These are phyloP conservation scores for Populus hybrid DNA, from an alignment of 441 rosid species.

Conservation along the genomic window DNA sequence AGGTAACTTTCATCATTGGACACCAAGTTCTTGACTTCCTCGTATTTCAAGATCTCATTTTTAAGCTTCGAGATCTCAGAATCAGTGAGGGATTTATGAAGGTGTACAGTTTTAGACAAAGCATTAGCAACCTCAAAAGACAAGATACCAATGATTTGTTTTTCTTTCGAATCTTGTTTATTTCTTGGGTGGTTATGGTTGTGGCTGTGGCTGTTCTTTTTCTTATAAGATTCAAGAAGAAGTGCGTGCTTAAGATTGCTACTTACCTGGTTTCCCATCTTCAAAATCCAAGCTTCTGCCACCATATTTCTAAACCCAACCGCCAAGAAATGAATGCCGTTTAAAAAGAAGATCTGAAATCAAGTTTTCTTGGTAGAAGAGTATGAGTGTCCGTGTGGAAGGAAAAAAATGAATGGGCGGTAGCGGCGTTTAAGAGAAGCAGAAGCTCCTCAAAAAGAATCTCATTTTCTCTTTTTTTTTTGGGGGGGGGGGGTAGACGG, in stretches of 20 bases:
- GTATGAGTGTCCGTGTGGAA: not conserved
- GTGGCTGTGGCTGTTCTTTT: conserved; percentile 21
- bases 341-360: not conserved
- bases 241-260: conserved; percentile 80
- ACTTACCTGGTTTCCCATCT: conserved; percentile 94
- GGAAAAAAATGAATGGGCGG: not conserved
- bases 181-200: conserved; percentile 22
- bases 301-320: conserved; percentile 53
- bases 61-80: conserved; percentile 65
- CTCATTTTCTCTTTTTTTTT: not conserved
- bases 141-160: conserved; percentile 67
- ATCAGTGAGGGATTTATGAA: conserved; percentile 75
- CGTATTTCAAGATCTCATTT: conserved; percentile 57
- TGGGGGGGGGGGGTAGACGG: too few relatives aligned
- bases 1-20: conserved; percentile 63
- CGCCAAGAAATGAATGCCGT: not conserved
- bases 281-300: conserved; percentile 88
- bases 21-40: conserved; percentile 56
- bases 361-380: not conserved
- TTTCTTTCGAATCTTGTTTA: conserved; percentile 18
- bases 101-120: conserved; percentile 79
- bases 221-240: conserved; percentile 46
- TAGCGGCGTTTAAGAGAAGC: not conserved
- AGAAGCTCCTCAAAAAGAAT: not conserved
- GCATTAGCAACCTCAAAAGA: conserved; percentile 90